phyloP scores from a whole-genome alignment of 2,329 filamentous ascomycete genomes.

The Colletotrichum tabaci region DNA sequence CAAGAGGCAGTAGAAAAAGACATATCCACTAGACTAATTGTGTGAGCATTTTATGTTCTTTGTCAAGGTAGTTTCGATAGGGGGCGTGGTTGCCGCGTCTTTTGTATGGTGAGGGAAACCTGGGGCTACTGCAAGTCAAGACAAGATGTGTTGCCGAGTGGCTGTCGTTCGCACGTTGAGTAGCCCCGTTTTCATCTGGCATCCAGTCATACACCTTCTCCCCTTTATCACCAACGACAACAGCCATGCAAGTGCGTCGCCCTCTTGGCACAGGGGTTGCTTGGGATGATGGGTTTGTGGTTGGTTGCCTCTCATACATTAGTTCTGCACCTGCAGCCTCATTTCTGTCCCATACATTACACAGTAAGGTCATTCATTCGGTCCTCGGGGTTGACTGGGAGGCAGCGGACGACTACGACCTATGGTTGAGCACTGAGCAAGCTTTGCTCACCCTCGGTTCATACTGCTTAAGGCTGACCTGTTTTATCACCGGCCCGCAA shows the following conservation, averaged over 20 bases:
- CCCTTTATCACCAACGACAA: not conserved
- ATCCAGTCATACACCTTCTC: slow-evolving; percentile 21
- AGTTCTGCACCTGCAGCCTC: slow-evolving; percentile 21
- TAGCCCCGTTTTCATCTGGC: slow-evolving; percentile 30
- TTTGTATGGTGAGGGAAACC: slow-evolving; percentile 2
- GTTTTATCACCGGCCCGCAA: slow-evolving; percentile 2
- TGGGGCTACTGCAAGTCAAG: slow-evolving; percentile 27
- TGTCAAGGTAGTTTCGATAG: not conserved
- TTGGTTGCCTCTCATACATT: slow-evolving; percentile 19
- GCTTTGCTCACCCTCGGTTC: not conserved
- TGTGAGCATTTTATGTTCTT: not conserved
- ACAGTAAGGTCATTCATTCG: not conserved
- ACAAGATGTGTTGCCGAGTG: slow-evolving; percentile 19
- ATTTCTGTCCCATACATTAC: slow-evolving; percentile 9
- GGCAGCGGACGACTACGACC: not conserved
- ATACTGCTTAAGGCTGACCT: not conserved
- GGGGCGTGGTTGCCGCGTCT: not conserved
- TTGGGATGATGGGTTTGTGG: slow-evolving; percentile 9
- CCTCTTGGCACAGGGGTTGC: not conserved
- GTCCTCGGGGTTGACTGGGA: not conserved
- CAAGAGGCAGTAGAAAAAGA: not conserved
- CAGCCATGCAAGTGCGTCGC: slow-evolving; percentile 3
- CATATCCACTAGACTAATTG: not conserved
- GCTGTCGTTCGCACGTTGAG: slow-evolving; percentile 17
- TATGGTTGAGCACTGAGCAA: not conserved